Evolutionary conservation across 371 early-diverging fungal species (phyloP).

Genomic region (Funneliformis caledonium): DNA sequence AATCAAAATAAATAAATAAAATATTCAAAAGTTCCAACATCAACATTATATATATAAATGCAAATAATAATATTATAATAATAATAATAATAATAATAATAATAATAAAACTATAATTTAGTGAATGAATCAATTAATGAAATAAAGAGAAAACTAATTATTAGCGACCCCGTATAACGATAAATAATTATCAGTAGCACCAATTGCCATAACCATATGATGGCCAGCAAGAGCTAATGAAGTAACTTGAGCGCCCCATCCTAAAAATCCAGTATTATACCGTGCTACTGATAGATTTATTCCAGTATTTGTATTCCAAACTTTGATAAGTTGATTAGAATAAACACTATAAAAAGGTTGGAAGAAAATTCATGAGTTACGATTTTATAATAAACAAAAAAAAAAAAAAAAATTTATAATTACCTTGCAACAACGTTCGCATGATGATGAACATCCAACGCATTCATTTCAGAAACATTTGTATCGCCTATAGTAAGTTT

Average conservation of each 20-base stretch:
- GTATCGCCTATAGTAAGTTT: conserved; percentile 56
- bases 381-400: conserved; percentile 7
- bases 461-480: conserved; percentile 59
- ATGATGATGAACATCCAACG: conserved; percentile 73
- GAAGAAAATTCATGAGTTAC: neutral
- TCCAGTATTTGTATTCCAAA: conserved; percentile 64
- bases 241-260: conserved; percentile 55
- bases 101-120: no score
- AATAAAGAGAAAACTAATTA: no score
- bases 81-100: no score
- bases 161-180: conserved; percentile 45
- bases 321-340: conserved; percentile 66
- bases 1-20: no score
- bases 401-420: neutral
- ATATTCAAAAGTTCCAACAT: no score
- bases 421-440: conserved; percentile 74
- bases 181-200: conserved; percentile 57
- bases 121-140: no score
- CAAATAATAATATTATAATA: no score
- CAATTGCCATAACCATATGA: conserved; percentile 60
- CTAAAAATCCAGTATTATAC: conserved; percentile 64
- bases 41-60: no score
- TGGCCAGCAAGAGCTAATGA: conserved; percentile 62
- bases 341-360: conserved; percentile 54
- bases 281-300: conserved; percentile 58